Conservation (phyloP, 805 yeast species). For the Wickerhamomyces bovis region DNA sequence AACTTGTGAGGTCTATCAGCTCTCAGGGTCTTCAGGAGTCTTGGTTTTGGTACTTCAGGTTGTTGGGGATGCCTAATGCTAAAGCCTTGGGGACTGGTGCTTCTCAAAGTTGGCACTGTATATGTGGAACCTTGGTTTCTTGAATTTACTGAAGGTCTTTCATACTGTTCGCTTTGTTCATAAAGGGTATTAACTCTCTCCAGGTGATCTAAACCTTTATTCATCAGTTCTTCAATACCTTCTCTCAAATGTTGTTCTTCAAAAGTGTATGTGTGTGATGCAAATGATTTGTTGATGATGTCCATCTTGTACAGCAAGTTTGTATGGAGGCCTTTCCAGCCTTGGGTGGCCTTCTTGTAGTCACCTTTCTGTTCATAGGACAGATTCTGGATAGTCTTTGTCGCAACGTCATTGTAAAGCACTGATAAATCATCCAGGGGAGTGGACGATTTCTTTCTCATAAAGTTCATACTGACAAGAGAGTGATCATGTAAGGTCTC, state of each 20-base stretch:
- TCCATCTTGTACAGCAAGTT: constrained; percentile 52
- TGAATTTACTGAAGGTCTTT: background rate
- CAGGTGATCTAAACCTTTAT: constrained; percentile 30
- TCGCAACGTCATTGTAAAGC: constrained; percentile 57
- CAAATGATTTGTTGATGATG: constrained; percentile 37
- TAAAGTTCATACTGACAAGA: constrained; percentile 34
- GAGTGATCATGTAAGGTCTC: background rate
- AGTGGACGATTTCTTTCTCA: constrained; percentile 54
- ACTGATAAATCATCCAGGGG: constrained; percentile 55
- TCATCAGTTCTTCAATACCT: constrained; percentile 20
- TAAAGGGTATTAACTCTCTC: constrained; percentile 28
- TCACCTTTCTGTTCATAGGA: constrained; percentile 51
- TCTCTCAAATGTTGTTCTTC: constrained; percentile 39
- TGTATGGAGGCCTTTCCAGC: constrained; percentile 71
- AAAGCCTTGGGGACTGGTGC: constrained; percentile 20
- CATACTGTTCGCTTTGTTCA: constrained; percentile 5
- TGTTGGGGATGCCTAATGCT: constrained; percentile 16
- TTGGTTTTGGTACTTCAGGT: constrained; percentile 10
- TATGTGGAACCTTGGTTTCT: constrained; percentile 3
- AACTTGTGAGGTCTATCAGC: constrained; percentile 17
- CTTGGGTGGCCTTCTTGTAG: constrained; percentile 52
- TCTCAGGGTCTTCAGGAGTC: constrained; percentile 31
- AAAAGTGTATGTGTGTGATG: constrained; percentile 29
- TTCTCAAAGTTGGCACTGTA: constrained; percentile 20
- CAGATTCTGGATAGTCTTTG: constrained; percentile 49